Conservation (phyloP, 257 asterid genomes). For the Handroanthus guayacan region DNA sequence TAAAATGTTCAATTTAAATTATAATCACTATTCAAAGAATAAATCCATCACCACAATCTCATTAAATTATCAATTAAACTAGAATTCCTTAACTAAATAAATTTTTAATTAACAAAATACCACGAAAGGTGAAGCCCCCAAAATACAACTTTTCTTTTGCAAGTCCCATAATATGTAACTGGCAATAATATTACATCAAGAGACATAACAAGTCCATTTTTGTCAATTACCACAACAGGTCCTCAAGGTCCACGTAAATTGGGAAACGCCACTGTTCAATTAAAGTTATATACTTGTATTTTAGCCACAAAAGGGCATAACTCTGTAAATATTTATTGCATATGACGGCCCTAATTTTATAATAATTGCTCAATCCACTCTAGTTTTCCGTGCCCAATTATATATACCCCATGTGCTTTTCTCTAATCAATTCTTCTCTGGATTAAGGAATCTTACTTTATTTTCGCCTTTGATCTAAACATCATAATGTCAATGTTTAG, state of each 20-base stretch:
- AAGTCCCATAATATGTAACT: no score
- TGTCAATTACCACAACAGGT: not conserved
- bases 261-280: not conserved
- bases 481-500: slow-evolving; percentile 25
- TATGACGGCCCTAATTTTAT: not conserved
- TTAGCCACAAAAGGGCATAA: slow-evolving; percentile 27
- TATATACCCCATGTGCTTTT: slow-evolving; percentile 33
- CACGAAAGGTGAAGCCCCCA: no score
- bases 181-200: slow-evolving; percentile 3
- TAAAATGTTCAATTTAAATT: no score
- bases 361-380: slow-evolving; percentile 27
- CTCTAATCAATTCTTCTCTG: slow-evolving; percentile 18
- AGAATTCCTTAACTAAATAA: no score
- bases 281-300: slow-evolving; percentile 3
- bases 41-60: no score
- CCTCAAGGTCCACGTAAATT: not conserved
- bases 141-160: no score
- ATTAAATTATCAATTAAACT: no score
- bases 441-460: slow-evolving; percentile 44
- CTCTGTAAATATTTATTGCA: not conserved
- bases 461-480: slow-evolving; percentile 15
- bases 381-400: slow-evolving; percentile 44
- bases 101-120: no score
- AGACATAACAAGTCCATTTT: not conserved
- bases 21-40: no score